Base-by-base conservation (phyloP, 176 grass and related monocot genomes). In the Leersia perrieri region DNA sequence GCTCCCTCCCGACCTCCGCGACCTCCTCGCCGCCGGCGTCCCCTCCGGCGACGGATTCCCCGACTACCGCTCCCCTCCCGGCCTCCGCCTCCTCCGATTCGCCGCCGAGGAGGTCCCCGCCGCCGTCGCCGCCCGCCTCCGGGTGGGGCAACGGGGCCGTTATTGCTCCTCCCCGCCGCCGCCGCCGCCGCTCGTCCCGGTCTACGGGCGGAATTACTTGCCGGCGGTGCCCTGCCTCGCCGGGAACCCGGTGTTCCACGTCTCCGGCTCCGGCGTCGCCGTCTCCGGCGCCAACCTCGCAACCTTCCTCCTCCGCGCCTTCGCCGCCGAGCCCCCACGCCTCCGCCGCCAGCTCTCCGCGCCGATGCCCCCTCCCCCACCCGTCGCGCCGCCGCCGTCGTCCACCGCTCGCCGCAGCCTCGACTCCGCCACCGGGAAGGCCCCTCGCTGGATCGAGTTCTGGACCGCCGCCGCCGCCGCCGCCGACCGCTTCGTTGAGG, bases 371-470 rank as follows among this genome's bases (percentile, higher is more conserved):
- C 84, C 84, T 1, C 70, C 83, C 8, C 36, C 41, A 41, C 82
- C 82, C 72, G 18, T 72, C 78, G 3, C 67, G 40, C 28, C 80
- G 38, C 79, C 73, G 41, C 75, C 77, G 35, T 18, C 80, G 0
- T 85, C 80, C 39, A 84, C 91, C 1, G 79, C 79, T n/a, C 70
- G 88, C 7, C 81, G 88, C 8, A 92, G 90, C 77, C 87, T 92
- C 11, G 88, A 92, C 80, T 88, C 93, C n/a, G 81, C 85, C 36
- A 90, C 91, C n/a, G 90, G 94, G 3, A 85, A 88, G 65, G 86
- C 84, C 1, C 87, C 93, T 27, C 78, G 93, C 27, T 92, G 93
- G 93, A 96, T 96, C 60, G 82, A 92, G 71, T 95, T 95, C 84
- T 95, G 89, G 89, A 95, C 80, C 3, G 87, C 92, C 77, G 84